These are phyloP conservation scores for Mortierella sp. DNA, from an alignment of 371 early-diverging fungal species.

Conservation along the genomic window DNA sequence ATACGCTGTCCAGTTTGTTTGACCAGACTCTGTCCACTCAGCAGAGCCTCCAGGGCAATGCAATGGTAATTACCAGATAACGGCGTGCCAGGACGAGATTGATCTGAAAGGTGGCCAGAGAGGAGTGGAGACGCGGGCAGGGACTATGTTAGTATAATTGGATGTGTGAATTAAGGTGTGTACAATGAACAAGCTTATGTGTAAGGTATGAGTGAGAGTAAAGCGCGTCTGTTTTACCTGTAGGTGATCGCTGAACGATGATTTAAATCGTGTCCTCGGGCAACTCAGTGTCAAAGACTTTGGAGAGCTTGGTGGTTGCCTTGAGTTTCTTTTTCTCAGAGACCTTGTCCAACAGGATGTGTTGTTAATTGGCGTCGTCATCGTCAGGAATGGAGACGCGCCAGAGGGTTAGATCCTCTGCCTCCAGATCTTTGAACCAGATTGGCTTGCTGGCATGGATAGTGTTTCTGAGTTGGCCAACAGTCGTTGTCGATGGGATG, in stretches of 20 bases:
- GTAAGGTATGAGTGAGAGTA: not conserved
- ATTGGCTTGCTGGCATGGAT: constrained; percentile 23
- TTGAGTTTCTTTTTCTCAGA: constrained; percentile 13
- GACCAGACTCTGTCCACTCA: no score
- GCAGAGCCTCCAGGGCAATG: no score
- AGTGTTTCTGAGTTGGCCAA: constrained; percentile 17
- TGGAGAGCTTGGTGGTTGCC: constrained; percentile 3
- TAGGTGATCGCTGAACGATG: constrained; percentile 20
- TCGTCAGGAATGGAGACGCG: constrained; percentile 28
- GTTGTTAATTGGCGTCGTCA: not conserved
- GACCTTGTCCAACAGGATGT: not conserved
- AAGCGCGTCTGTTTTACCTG: constrained; percentile 10
- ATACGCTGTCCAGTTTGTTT: no score
- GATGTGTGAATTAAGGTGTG: not conserved
- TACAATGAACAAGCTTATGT: not conserved
- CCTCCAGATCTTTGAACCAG: constrained; percentile 12
- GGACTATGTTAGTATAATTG: constrained; percentile 7
- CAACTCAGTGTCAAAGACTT: constrained; percentile 5
- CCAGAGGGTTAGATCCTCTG: constrained; percentile 32
- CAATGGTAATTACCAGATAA: constrained; percentile 16
- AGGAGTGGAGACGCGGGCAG: constrained; percentile 17
- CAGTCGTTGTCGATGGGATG: not conserved
- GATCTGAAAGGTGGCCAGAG: constrained; percentile 10
- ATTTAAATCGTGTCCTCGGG: constrained; percentile 26
- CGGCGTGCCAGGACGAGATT: constrained; percentile 16